Base-by-base conservation (phyloP, 2,329 filamentous ascomycete genomes). In the Ceratocystis cubensis region DNA sequence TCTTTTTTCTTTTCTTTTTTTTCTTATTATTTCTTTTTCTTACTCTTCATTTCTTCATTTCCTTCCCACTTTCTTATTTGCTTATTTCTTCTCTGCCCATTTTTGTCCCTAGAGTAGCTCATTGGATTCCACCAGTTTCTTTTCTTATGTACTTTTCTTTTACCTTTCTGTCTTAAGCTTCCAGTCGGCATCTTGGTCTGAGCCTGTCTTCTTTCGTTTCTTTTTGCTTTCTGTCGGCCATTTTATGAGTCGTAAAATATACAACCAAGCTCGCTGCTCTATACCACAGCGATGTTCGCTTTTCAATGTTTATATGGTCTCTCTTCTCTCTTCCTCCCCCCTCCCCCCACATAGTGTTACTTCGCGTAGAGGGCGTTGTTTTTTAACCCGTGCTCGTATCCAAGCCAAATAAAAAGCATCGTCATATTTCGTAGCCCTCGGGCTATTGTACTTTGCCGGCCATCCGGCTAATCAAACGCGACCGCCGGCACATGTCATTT, bases 1-100 rank as follows among this genome's bases (percentile, higher is more conserved):
- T 46, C 57, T 46, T 50, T 50, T 22, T 22, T 22, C 22, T 22
- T 22, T 61, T 61, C 61, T 22, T 61, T 48, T 41, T 41, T 61
- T 48, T 48, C 33, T 41, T 59, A 30, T 61, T 61, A 65, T 30
- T 25, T 30, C 30, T 65, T 61, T 65, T 65, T 22, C 28, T 59
- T 61, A 17, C 46, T 48, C 22, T 44, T 44, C 44, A 50, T 53
- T 28, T 44, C 5, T 44, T 48, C 25, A 28, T 61, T 45, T 57
- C 22, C 20, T 45, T 61, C n/a, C 33, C n/a, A 28, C 44, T 45
- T 46, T 15, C 20, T 45, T 48, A 13, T 25, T 62, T 63, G 44
- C 45, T 50, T 17, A 46, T 67, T 46, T 61, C 33, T 33, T 44
- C 46, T 41, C 63, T 50, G n/a, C 57, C 33, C 33, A 37, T 53